A percentile compares a stretch with the other conserved stretches of the same genome.
Evolutionary conservation across 495 filamentous ascomycete species (phyloP).

Genomic region (Penicillium bovifimosum): DNA sequence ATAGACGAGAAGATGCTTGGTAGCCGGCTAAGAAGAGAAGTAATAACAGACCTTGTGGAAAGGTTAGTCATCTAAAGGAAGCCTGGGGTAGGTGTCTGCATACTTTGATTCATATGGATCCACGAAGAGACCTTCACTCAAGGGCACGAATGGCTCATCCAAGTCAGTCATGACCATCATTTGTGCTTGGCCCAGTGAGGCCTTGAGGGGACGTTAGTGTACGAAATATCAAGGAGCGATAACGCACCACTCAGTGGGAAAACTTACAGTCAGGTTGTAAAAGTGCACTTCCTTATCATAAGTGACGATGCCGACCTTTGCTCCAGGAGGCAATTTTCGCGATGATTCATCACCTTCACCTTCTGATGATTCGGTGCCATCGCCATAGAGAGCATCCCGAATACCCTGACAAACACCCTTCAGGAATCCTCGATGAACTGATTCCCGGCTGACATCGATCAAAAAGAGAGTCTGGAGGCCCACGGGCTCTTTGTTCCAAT

Average conservation of each 20-base stretch:
- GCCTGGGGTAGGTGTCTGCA: constrained; percentile 7
- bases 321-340: constrained; percentile 64
- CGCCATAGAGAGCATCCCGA: constrained; percentile 72
- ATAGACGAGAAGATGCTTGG: constrained; percentile 79
- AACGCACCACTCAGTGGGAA: not conserved
- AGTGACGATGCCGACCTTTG: constrained; percentile 91
- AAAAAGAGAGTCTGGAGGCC: constrained; percentile 84
- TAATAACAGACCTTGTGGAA: constrained; percentile 62
- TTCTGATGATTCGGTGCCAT: constrained; percentile 44
- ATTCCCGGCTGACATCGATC: constrained; percentile 87
- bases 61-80: constrained; percentile 5
- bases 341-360: constrained; percentile 47
- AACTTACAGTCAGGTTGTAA: constrained; percentile 81
- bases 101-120: constrained; percentile 90
- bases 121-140: constrained; percentile 89
- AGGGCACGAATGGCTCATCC: constrained; percentile 92
- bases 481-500: constrained; percentile 93
- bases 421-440: constrained; percentile 83
- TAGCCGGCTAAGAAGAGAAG: constrained; percentile 70
- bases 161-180: constrained; percentile 99
- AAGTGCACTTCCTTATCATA: constrained; percentile 96
- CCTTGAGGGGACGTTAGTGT: constrained; percentile 41
- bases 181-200: constrained; percentile 78
- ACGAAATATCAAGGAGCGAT: not conserved
- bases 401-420: constrained; percentile 90